Base-by-base conservation (phyloP, 805 yeast species). In the Monosporozyma servazzii region DNA sequence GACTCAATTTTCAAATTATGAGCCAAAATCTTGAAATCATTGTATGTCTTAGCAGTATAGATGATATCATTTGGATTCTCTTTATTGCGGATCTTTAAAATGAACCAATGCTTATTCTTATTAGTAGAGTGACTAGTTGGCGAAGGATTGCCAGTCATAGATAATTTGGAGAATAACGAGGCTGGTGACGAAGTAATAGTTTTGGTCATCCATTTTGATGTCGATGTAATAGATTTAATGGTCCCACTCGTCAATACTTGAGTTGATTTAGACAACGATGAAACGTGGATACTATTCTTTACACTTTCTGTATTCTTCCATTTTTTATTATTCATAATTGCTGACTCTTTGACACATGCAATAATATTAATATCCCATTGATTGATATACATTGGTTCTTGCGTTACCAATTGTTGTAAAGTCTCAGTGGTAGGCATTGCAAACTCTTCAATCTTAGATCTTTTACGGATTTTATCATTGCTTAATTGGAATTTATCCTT, bases 351-450 rank as follows among this genome's bases (percentile, higher is more conserved):
- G 3, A 62, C 58, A 6, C 85, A 95, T 1, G 93, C 88, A 27
- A 80, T 76, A 10, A 89, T 79, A 54, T 86, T 85, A 18, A 87
- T 61, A 52, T 75, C 79, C 54, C 80, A 64, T 2, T 88, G 86
- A 60, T 85, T 82, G 40, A 75, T 59, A 51, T 58, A 71, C 3
- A 60, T 52, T 4, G 67, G 64, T 30, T 66, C 71, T 25, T 65
- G 61, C 0, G 71, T 58, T 1, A 70, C 48, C 27, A 70, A 60
- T 42, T 60, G 58, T 49, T 64, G 58, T 4, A 72, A 50, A 10
- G 62, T 71, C n/a, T 69, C 70, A 63, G 59, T 75, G 49, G 69
- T 74, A 52, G 64, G 78, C 58, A 68, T 75, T 9, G 71, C 57
- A 48, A 71, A 56, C 33, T 63, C 63, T 43, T 67, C 71, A 17